Evolutionary conservation across 1,284 basidiomycete genomes (phyloP).

Genomic region (Cutaneotrichosporon spelunceum): DNA sequence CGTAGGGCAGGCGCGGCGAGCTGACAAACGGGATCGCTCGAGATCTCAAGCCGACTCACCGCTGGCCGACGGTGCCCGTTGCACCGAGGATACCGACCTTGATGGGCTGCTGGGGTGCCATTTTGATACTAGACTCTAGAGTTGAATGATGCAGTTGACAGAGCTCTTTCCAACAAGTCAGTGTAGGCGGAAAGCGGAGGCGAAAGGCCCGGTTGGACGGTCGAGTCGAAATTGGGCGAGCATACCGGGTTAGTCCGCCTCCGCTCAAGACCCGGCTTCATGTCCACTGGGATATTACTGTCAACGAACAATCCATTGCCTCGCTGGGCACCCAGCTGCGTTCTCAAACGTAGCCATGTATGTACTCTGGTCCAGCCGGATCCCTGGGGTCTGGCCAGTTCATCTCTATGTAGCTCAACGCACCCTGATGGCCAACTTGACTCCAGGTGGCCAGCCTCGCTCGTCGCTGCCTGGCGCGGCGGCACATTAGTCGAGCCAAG

Average conservation of each 20-base stretch:
- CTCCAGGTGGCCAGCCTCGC: no score
- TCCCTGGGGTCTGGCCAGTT: no score
- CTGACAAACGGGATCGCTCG: neutral
- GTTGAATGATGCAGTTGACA: neutral
- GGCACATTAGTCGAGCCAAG: no score
- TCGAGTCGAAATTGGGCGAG: neutral
- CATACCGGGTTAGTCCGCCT: neutral
- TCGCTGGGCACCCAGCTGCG: no score
- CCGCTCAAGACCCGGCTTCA: no score
- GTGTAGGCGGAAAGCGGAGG: neutral
- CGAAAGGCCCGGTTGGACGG: neutral
- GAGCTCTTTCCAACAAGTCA: no score
- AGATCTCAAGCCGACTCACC: constrained; percentile 43
- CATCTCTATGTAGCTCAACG: no score
- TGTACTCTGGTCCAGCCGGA: no score
- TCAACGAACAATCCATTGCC: neutral
- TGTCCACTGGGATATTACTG: neutral
- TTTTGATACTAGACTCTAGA: constrained; percentile 9
- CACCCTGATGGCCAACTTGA: no score
- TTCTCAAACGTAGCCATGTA: no score
- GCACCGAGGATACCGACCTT: constrained; percentile 93
- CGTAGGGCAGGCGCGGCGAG: no score
- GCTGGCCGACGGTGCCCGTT: constrained; percentile 93
- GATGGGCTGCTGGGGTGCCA: constrained; percentile 52
- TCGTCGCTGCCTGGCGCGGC: no score